Evolutionary conservation across 2,329 filamentous ascomycete genomes (phyloP), one percentile per base, ranked within the genome.

Genomic region (Colletotrichum endophyticum): DNA sequence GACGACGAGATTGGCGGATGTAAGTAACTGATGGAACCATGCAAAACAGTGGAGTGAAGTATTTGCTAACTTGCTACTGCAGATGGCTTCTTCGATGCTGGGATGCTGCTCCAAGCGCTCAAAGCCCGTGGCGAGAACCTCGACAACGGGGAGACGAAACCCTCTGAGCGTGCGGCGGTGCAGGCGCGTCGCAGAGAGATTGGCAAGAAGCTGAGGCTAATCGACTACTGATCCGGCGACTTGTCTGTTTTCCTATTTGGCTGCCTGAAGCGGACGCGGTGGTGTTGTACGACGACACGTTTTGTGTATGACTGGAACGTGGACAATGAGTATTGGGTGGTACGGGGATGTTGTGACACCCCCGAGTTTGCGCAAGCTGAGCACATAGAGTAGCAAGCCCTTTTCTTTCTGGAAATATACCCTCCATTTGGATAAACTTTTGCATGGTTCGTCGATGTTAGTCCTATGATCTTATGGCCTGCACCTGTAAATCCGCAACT

Each of bases 41-140:
- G 15, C 4, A 16, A 22, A 77, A 19, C 79, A 67, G 8, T 34
- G 44, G 66, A 15, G 5, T 34, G 44, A 68, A 15, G 5, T 9
- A 15, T 32, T 82, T 78, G 80, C 86, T 84, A 80, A 84, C 27
- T 22, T 25, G 22, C 56, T 3, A 4, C 75, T 77, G n/a, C 82
- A 98, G 96, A 98, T 88, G 96, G 96, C 36, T 98, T 99, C 89
- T 99, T 99, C 86, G 96, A 99, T 83, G 96, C 96, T 1, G 96
- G 96, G 16, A 98, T 98, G 95, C 91, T 98, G 7, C 89, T 97
- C 28, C 95, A 98, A 84, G 95, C 96, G 2, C 91, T 98, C 74
- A 96, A 96, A 83, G 94, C 93, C 4, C 91, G 94, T 67, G 90
- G 90, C 19, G 89, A 92, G 73, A 88, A 86, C 6, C 84, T 87